These are phyloP conservation scores for Entomortierella beljakovae DNA, from an alignment of 192 early-diverging fungal species.

Conservation along the genomic window DNA sequence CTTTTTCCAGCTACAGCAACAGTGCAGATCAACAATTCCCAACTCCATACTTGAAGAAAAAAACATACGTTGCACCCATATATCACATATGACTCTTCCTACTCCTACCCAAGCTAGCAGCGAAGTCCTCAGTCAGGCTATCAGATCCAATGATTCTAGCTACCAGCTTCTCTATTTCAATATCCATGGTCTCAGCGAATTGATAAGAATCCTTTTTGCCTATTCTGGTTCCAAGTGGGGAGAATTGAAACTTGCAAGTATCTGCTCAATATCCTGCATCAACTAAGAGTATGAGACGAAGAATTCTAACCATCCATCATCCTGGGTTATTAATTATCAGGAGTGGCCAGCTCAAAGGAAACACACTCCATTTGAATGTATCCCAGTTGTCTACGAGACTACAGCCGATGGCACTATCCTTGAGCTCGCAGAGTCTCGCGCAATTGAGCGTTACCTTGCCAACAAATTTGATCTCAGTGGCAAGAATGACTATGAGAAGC, in stretches of 20 bases:
- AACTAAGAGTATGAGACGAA: background rate
- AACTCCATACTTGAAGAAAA: no score
- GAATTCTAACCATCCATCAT: background rate
- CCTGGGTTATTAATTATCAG: background rate
- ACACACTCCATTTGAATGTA: slow-evolving; percentile 55
- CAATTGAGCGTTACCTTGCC: slow-evolving; percentile 52
- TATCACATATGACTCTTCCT: no score
- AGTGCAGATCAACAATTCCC: no score
- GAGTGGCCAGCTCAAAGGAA: slow-evolving; percentile 61
- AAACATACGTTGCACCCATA: no score
- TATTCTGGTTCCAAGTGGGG: slow-evolving; percentile 22
- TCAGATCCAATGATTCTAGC: slow-evolving; percentile 11
- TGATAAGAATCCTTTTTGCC: slow-evolving; percentile 26
- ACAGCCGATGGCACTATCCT: slow-evolving; percentile 39
- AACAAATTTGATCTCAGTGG: slow-evolving; percentile 34
- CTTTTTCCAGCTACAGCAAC: no score
- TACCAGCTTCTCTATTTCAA: slow-evolving; percentile 43
- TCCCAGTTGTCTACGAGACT: slow-evolving; percentile 63
- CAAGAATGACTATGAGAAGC: slow-evolving; percentile 35
- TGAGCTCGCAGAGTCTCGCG: slow-evolving; percentile 41
- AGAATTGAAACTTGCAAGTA: slow-evolving; percentile 36
- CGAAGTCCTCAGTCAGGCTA: slow-evolving; percentile 17
- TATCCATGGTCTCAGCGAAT: slow-evolving; percentile 36
- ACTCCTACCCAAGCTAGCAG: slow-evolving; percentile 19
- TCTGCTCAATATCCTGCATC: background rate